Percentiles rank a stretch among this genome's conserved stretches.
Conservation (phyloP, 345 rosid species). For the Turnera subulata region DNA sequence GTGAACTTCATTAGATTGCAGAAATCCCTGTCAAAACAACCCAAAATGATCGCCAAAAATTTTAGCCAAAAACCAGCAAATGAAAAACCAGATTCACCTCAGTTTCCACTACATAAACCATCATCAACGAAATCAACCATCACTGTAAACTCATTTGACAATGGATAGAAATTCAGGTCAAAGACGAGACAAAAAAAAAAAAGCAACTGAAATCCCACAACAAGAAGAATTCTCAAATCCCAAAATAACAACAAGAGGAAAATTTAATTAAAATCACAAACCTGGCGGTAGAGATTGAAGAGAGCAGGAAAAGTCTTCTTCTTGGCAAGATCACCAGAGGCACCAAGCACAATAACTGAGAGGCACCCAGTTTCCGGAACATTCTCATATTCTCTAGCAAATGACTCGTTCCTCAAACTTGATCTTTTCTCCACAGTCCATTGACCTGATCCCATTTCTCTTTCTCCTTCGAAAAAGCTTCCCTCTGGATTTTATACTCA, state of each 20-base stretch:
- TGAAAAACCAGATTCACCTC: too few relatives aligned
- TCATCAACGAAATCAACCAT: background rate
- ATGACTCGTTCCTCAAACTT: conserved; percentile 43
- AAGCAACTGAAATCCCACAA: background rate
- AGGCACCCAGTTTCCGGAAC: conserved; percentile 76
- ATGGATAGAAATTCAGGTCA: background rate
- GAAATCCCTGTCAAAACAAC: conserved; percentile 61
- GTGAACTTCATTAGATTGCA: conserved; percentile 74
- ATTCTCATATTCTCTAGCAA: conserved; percentile 34
- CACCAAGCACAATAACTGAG: conserved; percentile 83
- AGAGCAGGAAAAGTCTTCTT: conserved; percentile 97
- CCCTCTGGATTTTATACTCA: too few relatives aligned
- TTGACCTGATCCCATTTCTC: conserved; percentile 50
- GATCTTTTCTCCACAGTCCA: conserved; percentile 70
- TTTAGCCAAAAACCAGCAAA: too few relatives aligned
- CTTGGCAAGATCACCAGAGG: conserved; percentile 98
- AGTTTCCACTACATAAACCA: background rate
- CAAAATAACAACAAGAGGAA: background rate
- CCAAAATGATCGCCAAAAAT: background rate
- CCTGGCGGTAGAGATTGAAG: conserved; percentile 83
- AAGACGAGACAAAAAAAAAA: background rate
- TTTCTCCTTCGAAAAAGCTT: background rate
- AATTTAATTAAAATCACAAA: conserved; percentile 8
- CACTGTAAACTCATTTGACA: too few relatives aligned
- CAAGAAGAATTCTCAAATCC: background rate